Base-by-base conservation (phyloP, 2,329 filamentous ascomycete genomes). In the Ascosphaera acerosa region DNA sequence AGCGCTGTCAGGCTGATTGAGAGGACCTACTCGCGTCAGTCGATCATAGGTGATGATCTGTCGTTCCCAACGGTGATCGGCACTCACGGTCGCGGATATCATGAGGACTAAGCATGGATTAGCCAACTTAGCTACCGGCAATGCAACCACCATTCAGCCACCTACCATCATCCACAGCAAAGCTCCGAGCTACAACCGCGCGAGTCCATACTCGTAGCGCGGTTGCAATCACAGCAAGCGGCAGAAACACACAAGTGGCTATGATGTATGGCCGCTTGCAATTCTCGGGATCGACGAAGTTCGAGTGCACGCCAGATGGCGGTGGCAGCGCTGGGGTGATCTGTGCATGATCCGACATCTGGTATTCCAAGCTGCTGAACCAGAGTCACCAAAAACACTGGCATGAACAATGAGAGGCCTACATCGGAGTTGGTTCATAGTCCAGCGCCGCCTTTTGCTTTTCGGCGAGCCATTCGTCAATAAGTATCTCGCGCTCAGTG, bases 161-260 rank as follows among this genome's bases (percentile, higher is more conserved):
- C 44, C 34, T 29, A 47, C 44, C 40, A 34, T 47, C 44, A 39
- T 47, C 44, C 30, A 30, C 33, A 2, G 38, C 37, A 15, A 45
- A 43, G 15, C 38, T 42, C 4, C 38, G 40, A 32, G 44, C 39
- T 23, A 46, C 36, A 15, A 42, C 40, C 12, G 42, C 12, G 10
- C 44, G 37, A 6, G 43, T 46, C 44, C 43, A 45, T 26, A 36
- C 37, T 14, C 44, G 35, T 6, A 46, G 30, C 4, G 18, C 22
- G 10, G 46, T 19, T 4, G 40, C 33, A 12, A 41, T 14, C 1
- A 41, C 28, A 4, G 44, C 41, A 10, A 47, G 23, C 1, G 41
- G 37, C 10, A 46, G 30, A 32, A 47, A 47, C 9, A 47, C 26
- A 18, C 38, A 43, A 31, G 45, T 46, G 1, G 46, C 39, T 4